These are phyloP conservation scores for Penicillium goetzii DNA, from an alignment of 495 filamentous ascomycete species.

Conservation along the genomic window DNA sequence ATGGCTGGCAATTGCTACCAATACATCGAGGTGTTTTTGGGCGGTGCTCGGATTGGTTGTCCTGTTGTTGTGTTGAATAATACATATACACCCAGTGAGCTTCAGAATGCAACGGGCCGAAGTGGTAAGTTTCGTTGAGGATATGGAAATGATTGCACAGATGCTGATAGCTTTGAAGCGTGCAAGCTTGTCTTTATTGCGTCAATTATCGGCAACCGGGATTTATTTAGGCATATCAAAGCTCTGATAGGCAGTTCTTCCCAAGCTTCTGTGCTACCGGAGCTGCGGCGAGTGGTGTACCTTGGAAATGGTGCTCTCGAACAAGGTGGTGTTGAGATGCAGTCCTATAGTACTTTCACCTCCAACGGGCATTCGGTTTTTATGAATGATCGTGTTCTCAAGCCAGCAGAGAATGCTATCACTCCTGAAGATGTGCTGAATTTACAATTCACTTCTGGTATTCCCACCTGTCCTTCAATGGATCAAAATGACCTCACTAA, in stretches of 20 bases:
- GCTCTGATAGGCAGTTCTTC: slow-evolving; percentile 8
- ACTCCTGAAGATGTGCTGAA: slow-evolving; percentile 70
- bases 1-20: slow-evolving; percentile 34
- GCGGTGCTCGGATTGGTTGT: slow-evolving; percentile 28
- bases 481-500: neutral
- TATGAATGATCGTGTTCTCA: slow-evolving; percentile 12
- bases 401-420: slow-evolving; percentile 36
- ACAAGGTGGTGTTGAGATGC: slow-evolving; percentile 14
- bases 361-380: slow-evolving; percentile 10
- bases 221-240: slow-evolving; percentile 16
- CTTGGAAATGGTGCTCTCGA: neutral
- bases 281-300: slow-evolving; percentile 22
- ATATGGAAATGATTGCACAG: neutral
- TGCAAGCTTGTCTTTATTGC: slow-evolving; percentile 29
- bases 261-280: slow-evolving; percentile 12
- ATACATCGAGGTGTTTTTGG: slow-evolving; percentile 34
- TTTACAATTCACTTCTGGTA: slow-evolving; percentile 85
- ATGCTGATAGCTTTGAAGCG: slow-evolving; percentile 1
- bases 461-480: neutral
- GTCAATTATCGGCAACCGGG: slow-evolving; percentile 16
- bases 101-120: slow-evolving; percentile 22
- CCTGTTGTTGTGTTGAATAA: slow-evolving; percentile 34
- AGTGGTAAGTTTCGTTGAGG: slow-evolving; percentile 19
- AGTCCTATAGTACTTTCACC: slow-evolving; percentile 22
- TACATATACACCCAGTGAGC: slow-evolving; percentile 30